Base-by-base conservation (phyloP, 192 early-diverging fungal genomes). In the Coemansia javaensis region DNA sequence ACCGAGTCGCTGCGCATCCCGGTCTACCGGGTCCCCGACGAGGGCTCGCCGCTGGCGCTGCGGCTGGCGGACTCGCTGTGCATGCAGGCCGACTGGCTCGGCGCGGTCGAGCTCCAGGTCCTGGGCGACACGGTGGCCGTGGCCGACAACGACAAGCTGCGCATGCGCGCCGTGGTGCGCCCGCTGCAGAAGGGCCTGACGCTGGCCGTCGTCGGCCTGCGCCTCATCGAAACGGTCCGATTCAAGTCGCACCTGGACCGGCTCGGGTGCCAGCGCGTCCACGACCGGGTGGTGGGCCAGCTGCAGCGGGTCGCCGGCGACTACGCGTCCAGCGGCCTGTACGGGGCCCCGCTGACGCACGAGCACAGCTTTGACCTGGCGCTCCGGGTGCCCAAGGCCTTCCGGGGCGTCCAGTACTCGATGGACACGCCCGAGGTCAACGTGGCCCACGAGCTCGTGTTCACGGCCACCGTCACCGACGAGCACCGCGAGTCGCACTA, bases 71-170 rank as follows among this genome's bases (percentile, higher is more conserved):
- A 64, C 5, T 32, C 60, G 1, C 36, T 72, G 43, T 44, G 50
- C 13, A 48, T 55, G 47, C 60, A 56, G 39, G 56, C 61, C 11
- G 61, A 72, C 47, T 72, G 68, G 68, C 44, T 72, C 13, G 68
- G 52, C 14, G 53, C 61, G 6, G 56, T 72, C 12, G 48, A 52
- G 53, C 68, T 72, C 7, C 60, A 56, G 38, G 41, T 72, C 11
- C 39, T 60, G 0, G 45, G 56, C 32, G 61, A 59, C 50, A 40
- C 49, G 7, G 48, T 32, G 11, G 46, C 68, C 3, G 32, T 63
- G 28, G 33, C 50, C 6, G 60, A 63, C 43, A 54, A 72, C 12
- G 44, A 52, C 22, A 64, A 42, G 27, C 27, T 72, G 17, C 12
- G 41, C 12, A 48, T 50, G 14, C 60, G 46, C 1, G 39, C 56